Base-by-base conservation (phyloP, 345 rosid genomes). In the Nasturtium officinale region DNA sequence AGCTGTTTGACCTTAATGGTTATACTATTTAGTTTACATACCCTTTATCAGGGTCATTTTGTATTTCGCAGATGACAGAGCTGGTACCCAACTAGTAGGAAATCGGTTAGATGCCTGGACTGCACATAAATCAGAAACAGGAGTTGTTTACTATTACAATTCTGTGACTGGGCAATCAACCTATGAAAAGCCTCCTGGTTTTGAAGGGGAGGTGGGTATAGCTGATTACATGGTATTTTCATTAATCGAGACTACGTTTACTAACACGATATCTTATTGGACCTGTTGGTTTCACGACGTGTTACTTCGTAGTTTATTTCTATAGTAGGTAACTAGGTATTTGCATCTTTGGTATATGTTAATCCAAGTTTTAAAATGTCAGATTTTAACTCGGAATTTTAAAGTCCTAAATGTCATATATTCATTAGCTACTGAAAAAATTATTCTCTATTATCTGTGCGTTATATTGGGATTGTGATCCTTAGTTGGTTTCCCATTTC, bases 91-190 rank as follows among this genome's bases (percentile, higher is more conserved):
- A 73, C 84, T 75, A 33, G 81, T 59, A 48, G 82, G 45, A 58
- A 89, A 83, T 60, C 84, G 81, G 35, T 48, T 75, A 25, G 89
- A 92, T 81, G 79, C 84, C 60, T 95, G 99, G 99, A 95, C 99
- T 55, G 96, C 94, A 47, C 97, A 91, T 83, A 95, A 83, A 88
- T 81, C 97, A 29, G 98, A 87, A 17, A 61, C 87, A 0, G 99
- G 94, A 78, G 35, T 81, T 75, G 81, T 86, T 63, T 95, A 95
- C 81, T 95, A 95, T 74, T 95, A 91, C 71, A 95, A 95, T 81
- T 84, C 98, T 63, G 81, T 85, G 63, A 91, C 98, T 11, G 89
- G 98, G 66, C 86, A 84, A 54, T 95, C 99, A 0, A 90, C 99
- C 73, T 95, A 95, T 67, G 89, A 87, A 75, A 91, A 85, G 78